Evolutionary conservation across 2,329 filamentous ascomycete species (phyloP), one percentile per base, ranked within the genome.

Genomic region (Bertia moriformis): DNA sequence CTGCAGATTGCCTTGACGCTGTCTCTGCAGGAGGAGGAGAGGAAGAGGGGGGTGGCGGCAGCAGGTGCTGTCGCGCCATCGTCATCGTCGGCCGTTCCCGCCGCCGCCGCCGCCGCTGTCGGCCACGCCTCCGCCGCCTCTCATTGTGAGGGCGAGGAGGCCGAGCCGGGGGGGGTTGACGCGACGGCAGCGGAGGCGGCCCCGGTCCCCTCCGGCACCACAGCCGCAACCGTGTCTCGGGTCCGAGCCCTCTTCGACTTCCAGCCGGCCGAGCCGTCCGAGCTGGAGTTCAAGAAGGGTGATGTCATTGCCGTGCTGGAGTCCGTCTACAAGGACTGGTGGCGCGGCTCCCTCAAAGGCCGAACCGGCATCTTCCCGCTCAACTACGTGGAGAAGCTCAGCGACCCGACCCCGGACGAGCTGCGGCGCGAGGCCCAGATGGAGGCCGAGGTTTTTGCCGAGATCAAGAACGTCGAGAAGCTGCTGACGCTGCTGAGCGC

Each of bases 311-410:
- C 91, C 1, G 91, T 98, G 14, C 69, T 98, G 30, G 91, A 96
- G 60, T 95, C 88, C 1, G 91, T 96, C 2, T 98, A 93, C 65
- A 98, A 96, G 60, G 91, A 98, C 59, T 98, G 91, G 91, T 98
- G 91, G 91, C 89, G 93, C 50, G 91, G 91, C 1, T 93, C 88
- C 32, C 65, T 98, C 42, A 78, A 88, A 54, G 91, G 91, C 15
- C 86, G 95, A 59, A 95, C 87, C 4, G 91, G 91, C 49, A 98
- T 98, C 46, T 98, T 98, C 60, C 91, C 91, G 4, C 71, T 98
- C 46, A 98, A 98, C 63, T 98, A 98, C 53, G 91, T 98, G 14
- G 91, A 98, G 63, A 98, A 98, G 60, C 67, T 98, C 46, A 78
- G 88, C 40, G 91, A 98, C 53, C 91, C 91, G 4, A 96, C 91